Evolutionary conservation across 1,139 yeast genomes (phyloP).

Genomic region (Scheffersomyces segobiensis): DNA sequence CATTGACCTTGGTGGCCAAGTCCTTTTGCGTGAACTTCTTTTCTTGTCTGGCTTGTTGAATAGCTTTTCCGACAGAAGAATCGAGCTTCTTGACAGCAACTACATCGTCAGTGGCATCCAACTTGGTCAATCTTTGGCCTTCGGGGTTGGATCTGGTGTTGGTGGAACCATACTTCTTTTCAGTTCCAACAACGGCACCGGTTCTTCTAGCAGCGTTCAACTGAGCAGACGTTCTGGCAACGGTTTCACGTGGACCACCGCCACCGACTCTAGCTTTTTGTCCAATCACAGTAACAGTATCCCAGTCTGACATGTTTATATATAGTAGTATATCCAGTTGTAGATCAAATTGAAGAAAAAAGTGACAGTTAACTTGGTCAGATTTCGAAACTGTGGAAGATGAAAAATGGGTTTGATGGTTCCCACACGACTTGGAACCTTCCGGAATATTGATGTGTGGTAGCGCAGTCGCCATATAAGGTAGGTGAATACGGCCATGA

Average conservation of each 20-base stretch:
- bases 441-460: background rate
- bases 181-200: slow-evolving; percentile 87
- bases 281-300: slow-evolving; percentile 83
- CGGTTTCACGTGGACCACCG: slow-evolving; percentile 83
- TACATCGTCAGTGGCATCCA: slow-evolving; percentile 91
- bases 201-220: slow-evolving; percentile 92
- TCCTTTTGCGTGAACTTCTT: slow-evolving; percentile 93
- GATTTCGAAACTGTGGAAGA: background rate
- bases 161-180: slow-evolving; percentile 84
- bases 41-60: slow-evolving; percentile 83
- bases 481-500: no score
- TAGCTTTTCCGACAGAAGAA: slow-evolving; percentile 81
- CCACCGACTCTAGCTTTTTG: slow-evolving; percentile 85
- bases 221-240: slow-evolving; percentile 75
- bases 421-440: background rate
- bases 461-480: background rate
- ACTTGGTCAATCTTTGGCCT: slow-evolving; percentile 91
- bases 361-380: background rate
- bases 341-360: background rate
- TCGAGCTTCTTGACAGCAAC: slow-evolving; percentile 91
- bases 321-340: background rate
- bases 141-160: slow-evolving; percentile 72
- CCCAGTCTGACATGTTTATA: slow-evolving; percentile 71
- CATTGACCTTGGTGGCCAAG: slow-evolving; percentile 89
- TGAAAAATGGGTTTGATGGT: background rate